Conservation (phyloP, 2,329 filamentous ascomycete genomes). For the Cladobotryum mycophilum region DNA sequence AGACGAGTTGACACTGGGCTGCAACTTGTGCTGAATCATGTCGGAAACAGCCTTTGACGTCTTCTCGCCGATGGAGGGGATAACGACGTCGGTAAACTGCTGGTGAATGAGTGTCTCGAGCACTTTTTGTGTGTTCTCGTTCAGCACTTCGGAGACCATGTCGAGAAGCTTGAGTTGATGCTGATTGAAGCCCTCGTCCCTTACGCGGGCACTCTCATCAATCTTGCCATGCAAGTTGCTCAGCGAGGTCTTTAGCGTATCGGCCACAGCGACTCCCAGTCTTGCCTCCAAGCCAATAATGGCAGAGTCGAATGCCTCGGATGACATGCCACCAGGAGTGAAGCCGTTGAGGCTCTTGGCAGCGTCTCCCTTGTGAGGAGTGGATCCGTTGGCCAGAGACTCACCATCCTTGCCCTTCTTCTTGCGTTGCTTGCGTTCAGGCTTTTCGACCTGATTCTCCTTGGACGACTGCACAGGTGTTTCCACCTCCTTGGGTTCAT, state of each 20-base stretch:
- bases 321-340: constrained; percentile 26
- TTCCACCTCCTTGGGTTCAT: constrained; percentile 44
- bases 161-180: constrained; percentile 50
- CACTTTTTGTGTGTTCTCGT: constrained; percentile 61
- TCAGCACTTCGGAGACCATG: constrained; percentile 54
- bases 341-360: constrained; percentile 25
- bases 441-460: constrained; percentile 46
- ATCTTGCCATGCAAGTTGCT: constrained; percentile 57
- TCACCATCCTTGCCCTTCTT: constrained; percentile 60
- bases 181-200: constrained; percentile 46
- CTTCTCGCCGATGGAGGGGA: constrained; percentile 66
- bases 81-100: constrained; percentile 67
- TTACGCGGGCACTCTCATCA: constrained; percentile 55
- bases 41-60: constrained; percentile 64
- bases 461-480: constrained; percentile 32
- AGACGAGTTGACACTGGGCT: constrained; percentile 56
- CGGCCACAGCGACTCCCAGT: constrained; percentile 43
- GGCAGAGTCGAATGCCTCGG: constrained; percentile 48
- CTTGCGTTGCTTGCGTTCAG: constrained; percentile 56
- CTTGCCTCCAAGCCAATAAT: constrained; percentile 47
- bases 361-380: constrained; percentile 23
- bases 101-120: constrained; percentile 69
- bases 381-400: constrained; percentile 36
- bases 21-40: constrained; percentile 63
- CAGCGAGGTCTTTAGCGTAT: constrained; percentile 50